These are phyloP conservation scores for Sherardia arvensis DNA, from an alignment of 257 asterid genomes.

Conservation along the genomic window DNA sequence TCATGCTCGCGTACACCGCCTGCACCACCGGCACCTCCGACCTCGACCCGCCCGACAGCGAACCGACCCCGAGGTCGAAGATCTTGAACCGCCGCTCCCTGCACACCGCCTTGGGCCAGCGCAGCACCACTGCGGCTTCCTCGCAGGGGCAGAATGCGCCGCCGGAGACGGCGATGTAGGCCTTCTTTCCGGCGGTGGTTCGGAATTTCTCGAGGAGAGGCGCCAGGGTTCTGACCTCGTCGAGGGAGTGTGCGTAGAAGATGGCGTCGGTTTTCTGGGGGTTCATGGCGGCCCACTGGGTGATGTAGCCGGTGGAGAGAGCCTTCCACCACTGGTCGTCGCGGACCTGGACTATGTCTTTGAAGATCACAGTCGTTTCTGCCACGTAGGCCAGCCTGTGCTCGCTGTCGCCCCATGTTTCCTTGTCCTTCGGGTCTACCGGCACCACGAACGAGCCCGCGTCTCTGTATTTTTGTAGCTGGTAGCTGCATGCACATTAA, in stretches of 20 bases:
- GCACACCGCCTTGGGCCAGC: conserved; percentile 76
- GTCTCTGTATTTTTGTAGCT: conserved; percentile 90
- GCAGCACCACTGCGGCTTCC: conserved; percentile 54
- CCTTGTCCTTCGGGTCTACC: conserved; percentile 70
- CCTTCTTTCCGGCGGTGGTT: conserved; percentile 66
- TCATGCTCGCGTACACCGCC: conserved; percentile 80
- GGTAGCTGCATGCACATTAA: conserved; percentile 84
- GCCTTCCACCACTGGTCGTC: conserved; percentile 99
- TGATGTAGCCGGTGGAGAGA: conserved; percentile 73
- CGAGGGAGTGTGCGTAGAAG: conserved; percentile 70
- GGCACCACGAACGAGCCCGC: conserved; percentile 85
- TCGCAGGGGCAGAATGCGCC: conserved; percentile 81
- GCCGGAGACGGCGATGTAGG: conserved; percentile 76
- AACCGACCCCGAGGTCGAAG: conserved; percentile 66
- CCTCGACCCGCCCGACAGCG: conserved; percentile 43
- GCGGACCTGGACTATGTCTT: conserved; percentile 71
- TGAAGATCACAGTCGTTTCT: conserved; percentile 91
- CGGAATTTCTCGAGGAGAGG: conserved; percentile 86
- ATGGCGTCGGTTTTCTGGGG: conserved; percentile 89
- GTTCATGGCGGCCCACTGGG: conserved; percentile 93
- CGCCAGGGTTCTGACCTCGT: conserved; percentile 64
- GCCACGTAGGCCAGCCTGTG: conserved; percentile 87
- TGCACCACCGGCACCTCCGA: conserved; percentile 81
- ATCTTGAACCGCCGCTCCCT: conserved; percentile 84
- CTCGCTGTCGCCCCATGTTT: conserved; percentile 97